Percentiles rank a stretch among this genome's conserved stretches.
phyloP scores from a whole-genome alignment of 768 basidiomycete genomes.

The Holtermanniella nyarrowii region DNA sequence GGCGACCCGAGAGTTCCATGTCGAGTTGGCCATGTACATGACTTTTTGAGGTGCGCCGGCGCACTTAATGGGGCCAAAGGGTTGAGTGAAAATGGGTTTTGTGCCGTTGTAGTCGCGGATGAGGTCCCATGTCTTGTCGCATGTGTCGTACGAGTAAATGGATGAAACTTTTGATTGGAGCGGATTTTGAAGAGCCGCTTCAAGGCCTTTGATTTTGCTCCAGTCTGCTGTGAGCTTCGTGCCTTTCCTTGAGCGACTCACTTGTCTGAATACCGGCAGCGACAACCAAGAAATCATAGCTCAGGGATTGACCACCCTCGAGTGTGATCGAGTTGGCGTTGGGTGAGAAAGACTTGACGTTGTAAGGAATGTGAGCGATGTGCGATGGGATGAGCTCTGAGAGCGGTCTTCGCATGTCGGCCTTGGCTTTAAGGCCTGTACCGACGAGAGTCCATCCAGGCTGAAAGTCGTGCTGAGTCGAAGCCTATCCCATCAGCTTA shows the following conservation, averaged over 20 bases:
- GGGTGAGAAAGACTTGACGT: constrained; percentile 66
- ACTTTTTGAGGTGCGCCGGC: constrained; percentile 46
- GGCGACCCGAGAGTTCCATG: constrained; percentile 52
- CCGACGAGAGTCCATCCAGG: constrained; percentile 97
- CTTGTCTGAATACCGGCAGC: constrained; percentile 77
- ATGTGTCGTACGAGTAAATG: constrained; percentile 82
- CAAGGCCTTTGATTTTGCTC: constrained; percentile 60
- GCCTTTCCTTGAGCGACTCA: constrained; percentile 10
- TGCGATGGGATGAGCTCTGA: constrained; percentile 62
- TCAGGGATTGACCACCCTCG: constrained; percentile 55
- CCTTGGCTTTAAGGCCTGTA: constrained; percentile 66
- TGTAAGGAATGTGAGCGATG: constrained; percentile 60
- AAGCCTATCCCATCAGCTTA: not conserved
- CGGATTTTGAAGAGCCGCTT: constrained; percentile 65
- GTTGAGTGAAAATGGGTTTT: constrained; percentile 89
- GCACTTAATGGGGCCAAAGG: constrained; percentile 84
- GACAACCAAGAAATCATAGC: constrained; percentile 79
- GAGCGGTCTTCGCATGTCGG: constrained; percentile 53
- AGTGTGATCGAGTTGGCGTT: constrained; percentile 63
- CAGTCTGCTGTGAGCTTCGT: constrained; percentile 46
- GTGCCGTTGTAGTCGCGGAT: constrained; percentile 66
- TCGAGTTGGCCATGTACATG: constrained; percentile 41
- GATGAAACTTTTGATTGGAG: constrained; percentile 66
- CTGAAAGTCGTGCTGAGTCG: constrained; percentile 66
- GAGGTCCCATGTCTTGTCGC: constrained; percentile 78